Evolutionary conservation across 768 basidiomycete species (phyloP), one percentile per base, ranked within the genome.

Genomic region (Xanthoconium stramineum): DNA sequence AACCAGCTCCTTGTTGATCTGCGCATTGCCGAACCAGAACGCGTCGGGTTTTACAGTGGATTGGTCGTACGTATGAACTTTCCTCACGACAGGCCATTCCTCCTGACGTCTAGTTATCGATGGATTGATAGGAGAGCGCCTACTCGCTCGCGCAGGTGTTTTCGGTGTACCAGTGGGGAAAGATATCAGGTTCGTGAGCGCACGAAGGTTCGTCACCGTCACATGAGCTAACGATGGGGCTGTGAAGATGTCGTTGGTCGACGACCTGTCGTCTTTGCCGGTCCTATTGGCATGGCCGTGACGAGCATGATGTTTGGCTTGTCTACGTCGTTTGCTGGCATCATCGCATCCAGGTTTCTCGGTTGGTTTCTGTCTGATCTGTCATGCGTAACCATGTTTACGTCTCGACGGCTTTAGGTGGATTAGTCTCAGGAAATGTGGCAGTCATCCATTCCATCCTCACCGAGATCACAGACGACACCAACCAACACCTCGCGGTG

Each of bases 21-120:
- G 1, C 70, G 77, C 51, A 62, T 85, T 32, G 81, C 83, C 15
- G 75, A 83, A 59, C 78, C 78, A 5, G 81, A 81, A 14, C 74
- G 75, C 55, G 79, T 85, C 19, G 86, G 85, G 2, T 82, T 85
- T 52, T 87, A 86, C 65, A 86, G 84, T 58, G 86, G 86, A 14
- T 49, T 86, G 38, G 80, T 85, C 53, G 84, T 84, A 44, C 20
- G 62, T 61, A 29, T 19, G 10, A 53, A 52, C 77, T 63, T 2
- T 40, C 30, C 29, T 12, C 13, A 38, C 24, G 55, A 20, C 43
- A 28, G 9, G 15, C 2, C 10, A 5, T 15, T 20, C 13, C 17
- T 29, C 5, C 13, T n/a, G 45, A 46, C 29, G 37, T 1, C 35
- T 2, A 17, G 33, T 35, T 12, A 3, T 8, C 33, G 24, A 9